These are phyloP conservation scores for Mediolabrus comicus DNA, from an alignment of 108 stramenopile species.

Conservation along the genomic window DNA sequence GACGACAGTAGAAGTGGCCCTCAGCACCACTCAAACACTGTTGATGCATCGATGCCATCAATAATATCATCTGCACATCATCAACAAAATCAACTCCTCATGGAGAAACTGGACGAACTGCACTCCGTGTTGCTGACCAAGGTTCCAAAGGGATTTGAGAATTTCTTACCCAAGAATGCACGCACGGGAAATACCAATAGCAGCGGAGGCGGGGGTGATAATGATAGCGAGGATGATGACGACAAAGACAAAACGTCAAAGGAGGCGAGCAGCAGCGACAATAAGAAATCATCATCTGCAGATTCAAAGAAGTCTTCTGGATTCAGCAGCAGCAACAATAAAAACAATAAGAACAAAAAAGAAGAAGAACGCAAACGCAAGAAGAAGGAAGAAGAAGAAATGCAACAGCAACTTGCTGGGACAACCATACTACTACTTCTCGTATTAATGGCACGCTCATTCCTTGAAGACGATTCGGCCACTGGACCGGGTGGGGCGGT, in stretches of 20 bases:
- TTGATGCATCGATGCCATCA: too few species aligned
- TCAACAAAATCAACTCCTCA: not conserved
- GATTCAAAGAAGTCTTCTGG: not conserved
- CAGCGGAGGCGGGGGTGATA: not conserved
- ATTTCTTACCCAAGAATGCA: constrained; percentile 75
- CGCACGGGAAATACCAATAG: constrained; percentile 20
- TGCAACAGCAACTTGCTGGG: constrained; percentile 64
- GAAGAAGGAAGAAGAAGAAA: constrained; percentile 49
- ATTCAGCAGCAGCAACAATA: constrained; percentile 8
- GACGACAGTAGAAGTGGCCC: not conserved
- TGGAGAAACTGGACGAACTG: constrained; percentile 13
- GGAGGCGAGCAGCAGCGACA: constrained; percentile 26
- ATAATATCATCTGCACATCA: too few species aligned
- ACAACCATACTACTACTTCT: constrained; percentile 50
- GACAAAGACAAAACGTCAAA: constrained; percentile 22
- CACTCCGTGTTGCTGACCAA: constrained; percentile 35
- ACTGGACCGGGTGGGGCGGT: not conserved
- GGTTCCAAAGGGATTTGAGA: constrained; percentile 83
- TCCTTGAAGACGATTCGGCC: constrained; percentile 53
- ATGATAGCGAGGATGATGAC: not conserved
- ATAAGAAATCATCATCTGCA: constrained; percentile 3
- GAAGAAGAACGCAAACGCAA: constrained; percentile 41
- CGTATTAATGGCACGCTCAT: constrained; percentile 53
- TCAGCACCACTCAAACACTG: too few species aligned
- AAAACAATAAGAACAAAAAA: constrained; percentile 29